Base-by-base conservation (phyloP, 495 filamentous ascomycete species). In the Cercophora samala region DNA sequence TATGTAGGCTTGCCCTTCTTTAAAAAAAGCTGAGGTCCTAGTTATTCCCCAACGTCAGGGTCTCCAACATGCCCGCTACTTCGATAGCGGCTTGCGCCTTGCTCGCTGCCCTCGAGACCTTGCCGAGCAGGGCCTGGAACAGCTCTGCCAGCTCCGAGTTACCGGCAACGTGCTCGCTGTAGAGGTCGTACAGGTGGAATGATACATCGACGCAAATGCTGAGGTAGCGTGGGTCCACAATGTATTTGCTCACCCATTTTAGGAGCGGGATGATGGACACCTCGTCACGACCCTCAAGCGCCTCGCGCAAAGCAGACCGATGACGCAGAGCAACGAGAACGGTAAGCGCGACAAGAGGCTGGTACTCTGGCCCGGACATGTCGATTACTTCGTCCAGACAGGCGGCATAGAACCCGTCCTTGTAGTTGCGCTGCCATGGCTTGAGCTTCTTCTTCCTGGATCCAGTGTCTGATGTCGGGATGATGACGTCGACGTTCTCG, bases 401-500 rank as follows among this genome's bases (percentile, higher is more conserved):
- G 29, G 83, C 80, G 2, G 81, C 80, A 76, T 96, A 98, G 63
- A 87, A 85, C 11, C 89, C 92, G 73, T 90, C 88, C 58, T 92
- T 87, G 53, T 97, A 85, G 65, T 90, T 85, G 55, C 83, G 81
- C 72, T 97, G 92, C 93, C 95, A 99, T 5, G 75, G 70, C 65
- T 88, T 86, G 68, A 91, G 83, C 69, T 87, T 86, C 89, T 89
- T n/a, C 55, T 52, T 37, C 11, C 86, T 58, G 64, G 52, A 8
- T 21, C 42, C 17, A 25, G 67, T 56, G 11, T 66, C 32, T 23
- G 69, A 65, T 59, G 73, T 71, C 15, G 74, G 71, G 69, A 97
- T 92, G 72, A 97, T 85, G 46, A 97, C 90, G 69, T 97, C 93
- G 11, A 88, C 90, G 37, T 88, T 89, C 73, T 97, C 93, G 66